A percentile compares a stretch with the other conserved stretches of the same genome.
Evolutionary conservation across 2,329 filamentous ascomycete species (phyloP).

Genomic region (Claviceps maximensis): DNA sequence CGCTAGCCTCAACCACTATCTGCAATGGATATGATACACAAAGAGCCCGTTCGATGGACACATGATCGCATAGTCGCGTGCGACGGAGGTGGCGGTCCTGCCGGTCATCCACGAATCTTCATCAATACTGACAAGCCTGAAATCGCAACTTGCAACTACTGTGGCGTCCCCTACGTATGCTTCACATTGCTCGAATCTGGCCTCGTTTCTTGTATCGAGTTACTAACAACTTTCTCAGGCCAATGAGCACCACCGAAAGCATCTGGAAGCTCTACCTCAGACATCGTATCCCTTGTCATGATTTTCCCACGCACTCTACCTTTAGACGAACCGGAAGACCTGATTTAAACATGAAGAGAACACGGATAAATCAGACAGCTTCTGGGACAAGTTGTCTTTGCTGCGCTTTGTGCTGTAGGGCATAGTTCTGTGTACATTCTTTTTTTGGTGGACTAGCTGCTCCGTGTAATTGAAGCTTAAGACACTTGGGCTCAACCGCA

Average conservation of each 20-base stretch:
- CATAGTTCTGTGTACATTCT: background rate
- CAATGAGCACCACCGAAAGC: slow-evolving; percentile 73
- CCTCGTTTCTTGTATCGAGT: background rate
- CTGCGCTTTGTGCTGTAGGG: background rate
- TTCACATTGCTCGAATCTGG: background rate
- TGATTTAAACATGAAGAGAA: background rate
- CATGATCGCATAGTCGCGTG: slow-evolving; percentile 72
- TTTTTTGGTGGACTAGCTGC: background rate
- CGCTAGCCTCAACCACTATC: slow-evolving; percentile 71
- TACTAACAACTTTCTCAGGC: slow-evolving; percentile 41
- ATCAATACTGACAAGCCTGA: slow-evolving; percentile 98
- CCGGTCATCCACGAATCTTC: slow-evolving; percentile 85
- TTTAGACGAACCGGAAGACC: background rate
- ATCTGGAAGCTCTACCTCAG: slow-evolving; percentile 68
- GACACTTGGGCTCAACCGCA: background rate
- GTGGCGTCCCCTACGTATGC: slow-evolving; percentile 81
- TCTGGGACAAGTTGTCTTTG: background rate
- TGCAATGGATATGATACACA: slow-evolving; percentile 91
- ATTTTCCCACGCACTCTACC: slow-evolving; percentile 7
- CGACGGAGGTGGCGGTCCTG: slow-evolving; percentile 80
- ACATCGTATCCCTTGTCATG: slow-evolving; percentile 68
- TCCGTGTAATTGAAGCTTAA: background rate
- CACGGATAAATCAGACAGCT: background rate
- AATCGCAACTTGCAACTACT: slow-evolving; percentile 84
- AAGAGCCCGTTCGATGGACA: slow-evolving; percentile 87